Percentiles rank a stretch among this genome's conserved stretches.
Conservation (phyloP, 176 grass and related monocot species). For the Oryza australiensis region DNA sequence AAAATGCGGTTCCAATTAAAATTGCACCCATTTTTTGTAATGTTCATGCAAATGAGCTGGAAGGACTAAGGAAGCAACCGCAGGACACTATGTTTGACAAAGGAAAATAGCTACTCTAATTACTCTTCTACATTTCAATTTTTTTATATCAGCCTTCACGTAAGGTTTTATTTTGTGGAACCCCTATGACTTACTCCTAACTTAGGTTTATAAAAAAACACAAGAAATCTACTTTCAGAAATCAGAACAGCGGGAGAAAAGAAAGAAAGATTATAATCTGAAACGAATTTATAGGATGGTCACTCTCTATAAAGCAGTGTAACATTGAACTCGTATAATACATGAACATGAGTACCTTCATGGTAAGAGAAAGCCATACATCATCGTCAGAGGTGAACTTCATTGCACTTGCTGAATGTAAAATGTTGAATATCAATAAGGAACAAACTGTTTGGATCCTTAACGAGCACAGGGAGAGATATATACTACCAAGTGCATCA, state of each 20-base stretch:
- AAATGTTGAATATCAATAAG: slow-evolving; percentile 69
- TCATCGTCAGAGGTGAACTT: slow-evolving; percentile 39
- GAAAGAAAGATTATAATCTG: neutral
- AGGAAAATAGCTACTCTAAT: neutral
- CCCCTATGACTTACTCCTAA: slow-evolving; percentile 26
- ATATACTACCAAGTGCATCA: slow-evolving; percentile 47
- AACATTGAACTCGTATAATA: slow-evolving; percentile 26
- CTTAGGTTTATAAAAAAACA: slow-evolving; percentile 7
- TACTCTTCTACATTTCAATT: slow-evolving; percentile 18
- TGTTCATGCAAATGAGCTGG: neutral
- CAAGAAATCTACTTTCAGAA: slow-evolving; percentile 4
- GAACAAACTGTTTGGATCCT: slow-evolving; percentile 53
- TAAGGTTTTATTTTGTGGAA: neutral
- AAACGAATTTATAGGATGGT: neutral
- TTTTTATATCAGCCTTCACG: neutral
- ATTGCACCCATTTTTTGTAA: slow-evolving; percentile 8
- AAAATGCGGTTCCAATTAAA: neutral
- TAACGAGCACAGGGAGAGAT: slow-evolving; percentile 38
- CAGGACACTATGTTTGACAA: neutral
- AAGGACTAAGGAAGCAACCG: neutral
- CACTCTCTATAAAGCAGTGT: neutral
- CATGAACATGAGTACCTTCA: slow-evolving; percentile 63
- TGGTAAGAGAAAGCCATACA: slow-evolving; percentile 69
- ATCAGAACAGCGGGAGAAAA: neutral
- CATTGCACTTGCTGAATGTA: slow-evolving; percentile 56